Evolutionary conservation across 176 grass and related monocot genomes (phyloP), one percentile per base, ranked within the genome.

Genomic region (Canna indica): DNA sequence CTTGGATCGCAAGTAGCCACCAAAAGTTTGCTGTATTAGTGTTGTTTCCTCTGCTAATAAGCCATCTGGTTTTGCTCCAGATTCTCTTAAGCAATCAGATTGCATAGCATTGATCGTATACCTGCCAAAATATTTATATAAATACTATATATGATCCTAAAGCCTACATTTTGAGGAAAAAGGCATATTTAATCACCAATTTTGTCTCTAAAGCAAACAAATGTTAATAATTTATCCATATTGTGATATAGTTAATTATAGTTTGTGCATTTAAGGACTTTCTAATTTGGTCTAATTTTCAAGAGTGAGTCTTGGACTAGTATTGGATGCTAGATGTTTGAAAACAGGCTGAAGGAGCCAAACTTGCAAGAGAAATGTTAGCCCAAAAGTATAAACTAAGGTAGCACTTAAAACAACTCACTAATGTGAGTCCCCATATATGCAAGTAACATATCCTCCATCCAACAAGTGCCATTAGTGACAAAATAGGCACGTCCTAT

Each of bases 1-100:
- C 88, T 89, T 96, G 34, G 92, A 96, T 46, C 67, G 83, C 67
- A 96, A 78, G 82, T 96, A 96, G 41, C 92, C 92, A 34, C 88
- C 92, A 52, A 91, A 96, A 53, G 80, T 91, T 75, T 91, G 75
- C 63, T 96, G 88, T 62, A 96, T 72, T n/a, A 91, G 81, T 74
- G 91, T 87, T 36, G 88, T 80, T 83, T 91, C 92, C 79, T 96
- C 88, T 44, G 79, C 62, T 71, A 91, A 65, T 47, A 27, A 61
- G 42, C 64, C 58, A 31, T 53, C 74, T 39, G 44, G 81, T 78
- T 81, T 76, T 76, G 69, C 71, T 64, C 76, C 78, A 63, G 92
- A 76, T 78, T 96, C 85, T 45, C 82, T 89, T 32, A 88, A 61
- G 67, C 83, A 87, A 48, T 76, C 81, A 74, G 79, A 91, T 81